Conservation (phyloP, 1,284 basidiomycete genomes). For the Abortiporus biennis region DNA sequence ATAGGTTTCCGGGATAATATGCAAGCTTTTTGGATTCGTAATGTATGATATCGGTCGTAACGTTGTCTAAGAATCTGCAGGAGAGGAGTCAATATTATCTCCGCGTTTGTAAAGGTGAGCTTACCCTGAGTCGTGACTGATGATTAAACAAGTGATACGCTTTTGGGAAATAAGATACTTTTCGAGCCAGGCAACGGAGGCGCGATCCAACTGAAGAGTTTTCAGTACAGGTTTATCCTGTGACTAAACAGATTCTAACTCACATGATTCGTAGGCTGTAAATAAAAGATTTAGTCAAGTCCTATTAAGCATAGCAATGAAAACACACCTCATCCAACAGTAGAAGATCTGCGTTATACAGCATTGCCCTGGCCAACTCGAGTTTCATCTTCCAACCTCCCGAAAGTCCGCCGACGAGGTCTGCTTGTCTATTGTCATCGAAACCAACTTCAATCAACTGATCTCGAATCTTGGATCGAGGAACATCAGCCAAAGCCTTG, state of each 20-base stretch:
- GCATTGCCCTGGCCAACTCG: constrained; percentile 90
- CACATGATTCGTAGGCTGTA: constrained; percentile 89
- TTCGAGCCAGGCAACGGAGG: constrained; percentile 93
- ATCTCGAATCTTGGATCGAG: constrained; percentile 65
- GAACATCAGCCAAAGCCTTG: constrained; percentile 50
- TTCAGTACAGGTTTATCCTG: neutral
- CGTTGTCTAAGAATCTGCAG: constrained; percentile 86
- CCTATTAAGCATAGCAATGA: constrained; percentile 3
- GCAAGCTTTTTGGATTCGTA: constrained; percentile 97
- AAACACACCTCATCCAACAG: constrained; percentile 74
- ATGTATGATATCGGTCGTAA: constrained; percentile 98
- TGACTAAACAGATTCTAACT: constrained; percentile 23
- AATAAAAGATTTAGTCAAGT: constrained; percentile 15
- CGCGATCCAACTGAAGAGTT: constrained; percentile 68
- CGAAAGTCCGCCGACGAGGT: constrained; percentile 86
- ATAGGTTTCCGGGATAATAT: constrained; percentile 94
- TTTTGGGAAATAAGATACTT: constrained; percentile 80
- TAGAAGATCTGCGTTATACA: constrained; percentile 92
- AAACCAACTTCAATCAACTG: constrained; percentile 90
- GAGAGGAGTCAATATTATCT: constrained; percentile 7
- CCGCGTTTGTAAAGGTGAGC: constrained; percentile 20
- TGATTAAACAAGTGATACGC: constrained; percentile 87
- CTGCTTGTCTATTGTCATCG: constrained; percentile 80
- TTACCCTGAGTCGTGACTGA: constrained; percentile 96
- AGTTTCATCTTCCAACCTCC: constrained; percentile 99